Evolutionary conservation across 2,329 filamentous ascomycete genomes (phyloP).

Genomic region (Calonectria ilicicola): DNA sequence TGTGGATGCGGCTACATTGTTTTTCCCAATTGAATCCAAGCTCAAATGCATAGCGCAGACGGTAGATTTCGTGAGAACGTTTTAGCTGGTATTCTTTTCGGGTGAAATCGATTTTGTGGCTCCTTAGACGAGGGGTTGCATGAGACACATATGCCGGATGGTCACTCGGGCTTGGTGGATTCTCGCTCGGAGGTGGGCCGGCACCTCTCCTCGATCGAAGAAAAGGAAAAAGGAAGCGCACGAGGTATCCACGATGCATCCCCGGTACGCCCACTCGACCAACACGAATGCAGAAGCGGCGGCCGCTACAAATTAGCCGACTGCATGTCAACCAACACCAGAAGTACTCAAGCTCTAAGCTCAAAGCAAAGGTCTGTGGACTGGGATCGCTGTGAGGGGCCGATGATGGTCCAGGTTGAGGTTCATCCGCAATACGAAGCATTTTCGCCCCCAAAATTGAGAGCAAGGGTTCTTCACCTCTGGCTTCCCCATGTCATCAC

Average conservation of each 20-base stretch:
- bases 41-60: not conserved
- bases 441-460: not conserved
- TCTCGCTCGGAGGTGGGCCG: not conserved
- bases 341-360: not conserved
- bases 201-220: not conserved
- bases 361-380: not conserved
- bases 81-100: not conserved
- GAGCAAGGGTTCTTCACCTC: not conserved
- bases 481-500: not conserved
- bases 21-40: no score
- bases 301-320: not conserved
- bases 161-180: not conserved
- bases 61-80: not conserved
- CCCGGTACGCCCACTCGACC: not conserved
- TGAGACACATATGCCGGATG: not conserved
- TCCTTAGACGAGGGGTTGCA: not conserved
- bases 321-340: not conserved
- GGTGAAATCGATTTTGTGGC: no score
- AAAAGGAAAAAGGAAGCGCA: not conserved
- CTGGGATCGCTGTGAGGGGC: not conserved
- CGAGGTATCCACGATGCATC: not conserved
- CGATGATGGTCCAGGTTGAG: not conserved
- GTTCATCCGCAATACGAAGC: not conserved
- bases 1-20: not conserved
- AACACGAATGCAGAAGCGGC: not conserved